phyloP scores from a whole-genome alignment of 2,329 filamentous ascomycete species.

The Fusarium vanettenii region DNA sequence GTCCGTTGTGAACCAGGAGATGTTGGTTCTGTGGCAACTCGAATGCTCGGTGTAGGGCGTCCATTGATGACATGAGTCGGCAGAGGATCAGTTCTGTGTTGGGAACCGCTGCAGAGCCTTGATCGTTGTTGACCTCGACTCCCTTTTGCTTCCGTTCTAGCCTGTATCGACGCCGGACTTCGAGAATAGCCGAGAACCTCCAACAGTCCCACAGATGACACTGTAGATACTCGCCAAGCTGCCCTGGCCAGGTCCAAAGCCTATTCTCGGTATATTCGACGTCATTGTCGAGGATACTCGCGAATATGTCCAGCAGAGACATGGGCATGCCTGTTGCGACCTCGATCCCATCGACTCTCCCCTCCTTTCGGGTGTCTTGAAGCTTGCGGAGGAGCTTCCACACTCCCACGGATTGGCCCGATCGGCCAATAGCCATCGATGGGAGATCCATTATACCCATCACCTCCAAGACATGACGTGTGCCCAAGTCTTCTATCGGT shows the following conservation, averaged over 20 bases:
- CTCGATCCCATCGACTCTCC: slow-evolving; percentile 22
- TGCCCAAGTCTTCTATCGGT: slow-evolving; percentile 23
- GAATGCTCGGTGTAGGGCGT: slow-evolving; percentile 35
- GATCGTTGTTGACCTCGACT: background rate
- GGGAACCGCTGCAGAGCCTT: background rate
- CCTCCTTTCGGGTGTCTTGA: slow-evolving; percentile 23
- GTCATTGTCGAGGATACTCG: slow-evolving; percentile 30
- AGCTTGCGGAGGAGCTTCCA: slow-evolving; percentile 37
- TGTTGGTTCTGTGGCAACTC: slow-evolving; percentile 34
- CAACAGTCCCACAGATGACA: slow-evolving; percentile 40
- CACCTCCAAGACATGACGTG: slow-evolving; percentile 33
- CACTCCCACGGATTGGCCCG: slow-evolving; percentile 26
- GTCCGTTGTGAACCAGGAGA: slow-evolving; percentile 33
- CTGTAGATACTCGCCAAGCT: slow-evolving; percentile 38
- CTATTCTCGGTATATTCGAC: slow-evolving; percentile 33
- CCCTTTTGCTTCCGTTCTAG: slow-evolving; percentile 19
- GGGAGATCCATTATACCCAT: slow-evolving; percentile 41
- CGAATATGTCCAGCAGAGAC: slow-evolving; percentile 36
- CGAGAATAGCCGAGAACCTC: slow-evolving; percentile 34
- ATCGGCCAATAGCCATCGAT: slow-evolving; percentile 29
- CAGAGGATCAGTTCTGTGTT: slow-evolving; percentile 33
- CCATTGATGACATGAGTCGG: slow-evolving; percentile 37
- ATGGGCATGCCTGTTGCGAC: slow-evolving; percentile 35
- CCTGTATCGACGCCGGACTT: slow-evolving; percentile 34
- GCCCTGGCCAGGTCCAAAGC: slow-evolving; percentile 36